Conservation (phyloP, 2,329 filamentous ascomycete genomes). For the Ophiostoma montium region DNA sequence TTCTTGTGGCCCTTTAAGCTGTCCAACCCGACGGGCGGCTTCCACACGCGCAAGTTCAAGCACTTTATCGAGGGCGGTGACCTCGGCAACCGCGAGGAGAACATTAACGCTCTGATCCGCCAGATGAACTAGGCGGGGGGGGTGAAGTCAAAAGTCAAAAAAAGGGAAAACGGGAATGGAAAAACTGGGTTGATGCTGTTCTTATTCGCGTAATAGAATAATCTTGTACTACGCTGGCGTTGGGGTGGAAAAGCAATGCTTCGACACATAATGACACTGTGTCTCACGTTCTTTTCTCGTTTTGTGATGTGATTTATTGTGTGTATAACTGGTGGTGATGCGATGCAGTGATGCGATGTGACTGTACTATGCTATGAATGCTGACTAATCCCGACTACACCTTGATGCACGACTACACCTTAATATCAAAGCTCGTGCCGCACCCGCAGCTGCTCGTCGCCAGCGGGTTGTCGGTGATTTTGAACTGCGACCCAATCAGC, state of each 20-base stretch:
- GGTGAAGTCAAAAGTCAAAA: slow-evolving; percentile 14
- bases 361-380: not conserved
- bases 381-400: slow-evolving; percentile 13
- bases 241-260: slow-evolving; percentile 2
- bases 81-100: slow-evolving; percentile 94
- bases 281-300: not conserved
- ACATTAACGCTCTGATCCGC: slow-evolving; percentile 91
- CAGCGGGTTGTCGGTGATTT: slow-evolving; percentile 83
- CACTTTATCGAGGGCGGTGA: slow-evolving; percentile 99
- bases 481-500: slow-evolving; percentile 79
- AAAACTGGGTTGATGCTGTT: not conserved
- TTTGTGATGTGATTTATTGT: not conserved
- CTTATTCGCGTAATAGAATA: not conserved
- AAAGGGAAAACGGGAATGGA: not conserved
- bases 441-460: slow-evolving; percentile 94
- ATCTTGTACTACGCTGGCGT: slow-evolving; percentile 1
- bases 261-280: not conserved
- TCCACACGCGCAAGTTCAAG: slow-evolving; percentile 95
- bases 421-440: slow-evolving; percentile 94
- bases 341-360: not conserved
- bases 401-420: too few relatives aligned
- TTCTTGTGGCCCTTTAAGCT: slow-evolving; percentile 99
- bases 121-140: slow-evolving; percentile 96
- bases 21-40: slow-evolving; percentile 92
- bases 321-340: not conserved